These are phyloP conservation scores for Cordyceps fumosorosea DNA, from an alignment of 2,329 filamentous ascomycete genomes.

Conservation along the genomic window DNA sequence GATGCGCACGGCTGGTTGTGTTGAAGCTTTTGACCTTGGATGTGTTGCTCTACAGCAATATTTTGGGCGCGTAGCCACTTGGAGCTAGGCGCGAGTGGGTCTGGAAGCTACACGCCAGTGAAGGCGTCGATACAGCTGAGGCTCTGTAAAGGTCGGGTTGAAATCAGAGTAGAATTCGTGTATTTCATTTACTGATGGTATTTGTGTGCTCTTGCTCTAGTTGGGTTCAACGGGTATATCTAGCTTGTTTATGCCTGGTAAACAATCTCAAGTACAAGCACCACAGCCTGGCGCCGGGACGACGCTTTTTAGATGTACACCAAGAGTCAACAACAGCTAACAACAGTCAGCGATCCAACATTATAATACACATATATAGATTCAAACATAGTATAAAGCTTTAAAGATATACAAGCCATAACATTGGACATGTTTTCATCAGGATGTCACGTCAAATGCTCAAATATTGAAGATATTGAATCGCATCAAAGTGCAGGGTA, in stretches of 20 bases:
- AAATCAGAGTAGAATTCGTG: too few species aligned
- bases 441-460: neutral
- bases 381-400: too few species aligned
- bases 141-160: too few species aligned
- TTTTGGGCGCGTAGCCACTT: slow-evolving; percentile 2
- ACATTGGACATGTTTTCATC: neutral
- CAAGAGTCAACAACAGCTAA: neutral
- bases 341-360: too few species aligned
- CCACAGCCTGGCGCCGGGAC: neutral
- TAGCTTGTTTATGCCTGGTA: neutral
- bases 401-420: neutral
- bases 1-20: neutral
- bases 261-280: too few species aligned
- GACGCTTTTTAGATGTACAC: neutral
- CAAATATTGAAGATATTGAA: too few species aligned
- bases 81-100: slow-evolving; percentile 4
- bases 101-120: neutral
- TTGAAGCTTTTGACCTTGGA: neutral
- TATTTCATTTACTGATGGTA: too few species aligned
- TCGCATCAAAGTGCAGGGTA: neutral
- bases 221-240: neutral
- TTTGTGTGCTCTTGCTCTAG: neutral
- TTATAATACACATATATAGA: too few species aligned
- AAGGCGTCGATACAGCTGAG: neutral
- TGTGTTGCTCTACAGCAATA: slow-evolving; percentile 5